These are phyloP conservation scores for Penicillium odoratum DNA, from an alignment of 495 filamentous ascomycete genomes.

Conservation along the genomic window DNA sequence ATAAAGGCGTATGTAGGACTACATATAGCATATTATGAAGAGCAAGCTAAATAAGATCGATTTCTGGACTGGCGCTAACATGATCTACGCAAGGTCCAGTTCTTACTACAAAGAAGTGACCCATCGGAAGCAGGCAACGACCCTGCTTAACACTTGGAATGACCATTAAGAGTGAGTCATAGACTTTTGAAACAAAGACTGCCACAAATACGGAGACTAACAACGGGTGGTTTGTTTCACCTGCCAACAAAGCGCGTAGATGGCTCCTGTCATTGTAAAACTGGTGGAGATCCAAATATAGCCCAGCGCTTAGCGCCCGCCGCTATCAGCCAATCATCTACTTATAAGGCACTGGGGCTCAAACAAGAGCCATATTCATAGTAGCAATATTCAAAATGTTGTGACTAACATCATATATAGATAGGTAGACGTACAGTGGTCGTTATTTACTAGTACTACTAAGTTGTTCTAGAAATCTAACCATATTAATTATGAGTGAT, in stretches of 20 bases:
- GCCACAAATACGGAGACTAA: slow-evolving; percentile 19
- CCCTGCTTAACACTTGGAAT: not conserved
- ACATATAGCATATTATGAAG: not conserved
- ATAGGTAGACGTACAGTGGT: slow-evolving; percentile 1
- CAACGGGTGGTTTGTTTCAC: slow-evolving; percentile 24
- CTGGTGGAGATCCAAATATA: slow-evolving; percentile 22
- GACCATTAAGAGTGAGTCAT: not conserved
- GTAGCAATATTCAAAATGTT: not conserved
- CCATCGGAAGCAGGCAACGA: slow-evolving; percentile 4
- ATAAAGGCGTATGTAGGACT: not conserved
- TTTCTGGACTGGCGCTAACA: slow-evolving; percentile 16
- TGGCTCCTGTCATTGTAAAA: slow-evolving; percentile 13
- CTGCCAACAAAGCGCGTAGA: slow-evolving; percentile 14
- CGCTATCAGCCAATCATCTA: slow-evolving; percentile 19
- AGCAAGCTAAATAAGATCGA: not conserved
- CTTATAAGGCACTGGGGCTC: slow-evolving; percentile 2
- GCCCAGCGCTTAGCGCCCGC: slow-evolving; percentile 27
- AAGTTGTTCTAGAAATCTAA: not conserved
- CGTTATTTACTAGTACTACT: not conserved
- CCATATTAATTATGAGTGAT: too few species aligned
- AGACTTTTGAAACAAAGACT: slow-evolving; percentile 18
- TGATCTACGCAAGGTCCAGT: slow-evolving; percentile 3
- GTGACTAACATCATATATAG: not conserved
- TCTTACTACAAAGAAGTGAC: slow-evolving; percentile 9
- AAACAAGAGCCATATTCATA: slow-evolving; percentile 3